Conservation (phyloP, 495 filamentous ascomycete genomes). For the Penicillium simplicissimum region DNA sequence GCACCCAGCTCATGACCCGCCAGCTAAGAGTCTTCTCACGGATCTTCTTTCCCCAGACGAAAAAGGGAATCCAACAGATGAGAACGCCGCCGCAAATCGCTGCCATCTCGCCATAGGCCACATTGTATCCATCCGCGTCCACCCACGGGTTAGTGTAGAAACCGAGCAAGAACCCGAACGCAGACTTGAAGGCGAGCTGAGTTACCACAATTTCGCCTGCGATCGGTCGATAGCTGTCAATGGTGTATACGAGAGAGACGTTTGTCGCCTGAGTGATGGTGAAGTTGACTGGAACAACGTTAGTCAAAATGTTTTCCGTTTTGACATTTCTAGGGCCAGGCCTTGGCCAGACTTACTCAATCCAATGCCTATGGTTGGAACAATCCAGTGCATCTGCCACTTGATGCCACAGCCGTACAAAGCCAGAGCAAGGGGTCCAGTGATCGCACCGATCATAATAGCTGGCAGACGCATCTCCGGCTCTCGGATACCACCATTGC, state of each 20-base stretch:
- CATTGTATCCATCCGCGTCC: conserved; percentile 47
- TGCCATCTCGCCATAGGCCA: conserved; percentile 56
- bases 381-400: conserved; percentile 54
- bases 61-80: conserved; percentile 45
- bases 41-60: conserved; percentile 49
- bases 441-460: conserved; percentile 45
- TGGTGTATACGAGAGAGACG: conserved; percentile 53
- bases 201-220: conserved; percentile 54
- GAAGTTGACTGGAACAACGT: conserved; percentile 41
- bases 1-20: conserved; percentile 46
- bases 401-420: conserved; percentile 55
- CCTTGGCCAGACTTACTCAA: conserved; percentile 19
- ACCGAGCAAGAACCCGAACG: conserved; percentile 59
- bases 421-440: conserved; percentile 45
- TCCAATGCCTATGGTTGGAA: conserved; percentile 52
- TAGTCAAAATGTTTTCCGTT: neutral
- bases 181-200: conserved; percentile 54
- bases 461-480: conserved; percentile 58
- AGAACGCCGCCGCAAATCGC: conserved; percentile 46
- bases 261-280: conserved; percentile 52
- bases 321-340: neutral
- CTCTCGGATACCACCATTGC: conserved; percentile 53
- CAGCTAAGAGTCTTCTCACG: conserved; percentile 48
- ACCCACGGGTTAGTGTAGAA: conserved; percentile 63
- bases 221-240: conserved; percentile 57